These are phyloP conservation scores for Sphaerosporella brunnea DNA, from an alignment of 495 filamentous ascomycete species.

Conservation along the genomic window DNA sequence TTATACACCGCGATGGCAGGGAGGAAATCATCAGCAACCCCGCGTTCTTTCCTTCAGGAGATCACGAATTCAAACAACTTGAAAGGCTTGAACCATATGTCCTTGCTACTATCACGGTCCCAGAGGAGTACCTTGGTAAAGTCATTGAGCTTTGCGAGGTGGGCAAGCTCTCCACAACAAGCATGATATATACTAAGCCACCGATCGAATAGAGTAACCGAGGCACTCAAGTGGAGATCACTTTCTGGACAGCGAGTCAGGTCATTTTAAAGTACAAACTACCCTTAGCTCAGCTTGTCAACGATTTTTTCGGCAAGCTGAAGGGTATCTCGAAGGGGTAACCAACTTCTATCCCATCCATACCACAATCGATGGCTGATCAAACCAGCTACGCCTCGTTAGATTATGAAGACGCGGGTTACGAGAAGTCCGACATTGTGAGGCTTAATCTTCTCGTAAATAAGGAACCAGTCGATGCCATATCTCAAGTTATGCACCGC, in stretches of 20 bases:
- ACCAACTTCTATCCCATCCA: slow-evolving; percentile 14
- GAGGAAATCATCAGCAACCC: slow-evolving; percentile 68
- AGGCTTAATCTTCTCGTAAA: slow-evolving; percentile 91
- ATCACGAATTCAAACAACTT: slow-evolving; percentile 38
- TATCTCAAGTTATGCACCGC: slow-evolving; percentile 71
- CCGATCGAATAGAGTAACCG: slow-evolving; percentile 39
- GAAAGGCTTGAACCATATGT: slow-evolving; percentile 70
- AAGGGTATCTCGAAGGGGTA: slow-evolving; percentile 75
- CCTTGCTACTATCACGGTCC: slow-evolving; percentile 67
- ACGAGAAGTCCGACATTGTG: slow-evolving; percentile 58
- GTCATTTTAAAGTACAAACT: slow-evolving; percentile 89
- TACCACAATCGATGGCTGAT: slow-evolving; percentile 31
- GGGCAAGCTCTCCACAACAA: too few species aligned
- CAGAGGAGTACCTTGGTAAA: slow-evolving; percentile 81
- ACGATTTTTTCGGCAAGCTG: slow-evolving; percentile 93
- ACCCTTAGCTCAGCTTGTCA: slow-evolving; percentile 72
- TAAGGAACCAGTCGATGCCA: slow-evolving; percentile 79
- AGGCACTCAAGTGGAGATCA: slow-evolving; percentile 64
- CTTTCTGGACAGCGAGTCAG: slow-evolving; percentile 85
- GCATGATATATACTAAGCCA: too few species aligned
- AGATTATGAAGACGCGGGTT: slow-evolving; percentile 64
- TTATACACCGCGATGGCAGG: slow-evolving; percentile 45
- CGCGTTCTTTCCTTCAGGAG: slow-evolving; percentile 63
- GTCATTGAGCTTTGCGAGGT: slow-evolving; percentile 87
- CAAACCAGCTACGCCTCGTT: slow-evolving; percentile 49